Evolutionary conservation across 1,284 basidiomycete genomes (phyloP).

Genomic region (Spongiforma sp.): DNA sequence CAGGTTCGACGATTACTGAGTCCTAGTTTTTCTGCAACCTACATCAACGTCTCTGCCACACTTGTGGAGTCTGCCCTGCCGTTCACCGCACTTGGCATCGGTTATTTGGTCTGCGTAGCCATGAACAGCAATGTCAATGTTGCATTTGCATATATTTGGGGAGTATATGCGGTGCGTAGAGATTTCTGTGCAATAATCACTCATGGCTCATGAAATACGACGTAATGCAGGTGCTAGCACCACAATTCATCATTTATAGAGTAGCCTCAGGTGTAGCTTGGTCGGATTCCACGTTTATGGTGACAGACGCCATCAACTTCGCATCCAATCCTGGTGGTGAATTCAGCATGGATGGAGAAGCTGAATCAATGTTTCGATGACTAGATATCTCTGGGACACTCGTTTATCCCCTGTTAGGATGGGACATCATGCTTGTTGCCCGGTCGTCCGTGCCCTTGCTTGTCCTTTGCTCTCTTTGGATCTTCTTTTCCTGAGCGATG

Average conservation of each 20-base stretch:
- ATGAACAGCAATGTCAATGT: not conserved
- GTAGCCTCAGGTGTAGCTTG: slow-evolving; percentile 4
- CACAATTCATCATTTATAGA: slow-evolving; percentile 13
- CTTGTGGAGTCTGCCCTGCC: slow-evolving; percentile 10
- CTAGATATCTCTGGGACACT: too few relatives aligned
- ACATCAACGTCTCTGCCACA: slow-evolving; percentile 8
- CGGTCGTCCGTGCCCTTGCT: too few relatives aligned
- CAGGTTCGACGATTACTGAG: not conserved
- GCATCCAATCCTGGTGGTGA: not conserved
- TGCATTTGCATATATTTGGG: slow-evolving; percentile 4
- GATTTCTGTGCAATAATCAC: not conserved
- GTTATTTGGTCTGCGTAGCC: slow-evolving; percentile 1
- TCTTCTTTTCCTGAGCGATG: too few relatives aligned
- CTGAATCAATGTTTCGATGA: too few relatives aligned
- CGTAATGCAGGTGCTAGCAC: slow-evolving; percentile 5
- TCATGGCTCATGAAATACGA: not conserved
- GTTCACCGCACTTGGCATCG: slow-evolving; percentile 2
- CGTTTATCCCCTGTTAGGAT: too few relatives aligned
- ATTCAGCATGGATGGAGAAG: not conserved
- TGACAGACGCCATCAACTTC: not conserved
- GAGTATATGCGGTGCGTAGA: slow-evolving; percentile 4
- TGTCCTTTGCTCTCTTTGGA: too few relatives aligned
- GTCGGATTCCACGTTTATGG: slow-evolving; percentile 1
- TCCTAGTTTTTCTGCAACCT: not conserved
- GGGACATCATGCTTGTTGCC: too few relatives aligned